Base-by-base conservation (phyloP, 257 asterid genomes). In the Solanum chmielewskii region DNA sequence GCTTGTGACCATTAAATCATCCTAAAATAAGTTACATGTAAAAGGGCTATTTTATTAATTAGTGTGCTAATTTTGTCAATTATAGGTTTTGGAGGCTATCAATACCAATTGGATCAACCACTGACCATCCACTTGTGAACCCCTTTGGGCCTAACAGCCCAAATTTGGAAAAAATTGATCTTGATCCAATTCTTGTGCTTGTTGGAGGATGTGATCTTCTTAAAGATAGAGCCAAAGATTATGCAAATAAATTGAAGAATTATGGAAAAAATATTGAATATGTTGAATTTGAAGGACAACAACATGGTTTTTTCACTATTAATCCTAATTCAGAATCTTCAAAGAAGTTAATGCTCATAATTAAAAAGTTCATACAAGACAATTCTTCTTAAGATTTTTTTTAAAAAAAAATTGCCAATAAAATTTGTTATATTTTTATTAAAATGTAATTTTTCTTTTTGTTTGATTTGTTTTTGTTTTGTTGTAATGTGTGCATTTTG, bases 251-350 rank as follows among this genome's bases (percentile, higher is more conserved):
- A 76, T 88, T 95, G 60, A 92, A 92, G 70, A 33, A 69, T 2
- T 92, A 92, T 93, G 96, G 96, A 4, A 93, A 92, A 87, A 93
- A 88, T 42, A 89, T 93, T 73, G 95, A 93, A 59, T 95, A 91
- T 88, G 93, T 86, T 70, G 97, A 93, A 88, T 93, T 95, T 89
- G 94, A 95, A 91, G 98, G 97, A 60, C 94, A 95, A 64, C 94
- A 93, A 62, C 98, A 95, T 90, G 97, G 97, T 15, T 95, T 95
- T 90, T 95, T 93, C 91, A 93, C 97, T 81, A 88, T 93, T 12
- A 1, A 90, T 86, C 97, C 97, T 18, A 82, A 91, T 64, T 91
- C 98, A 47, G 73, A 89, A 29, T 90, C 94, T 83, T 71, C 96
- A 12, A 87, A 86, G 33, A 83, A 89, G 45, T 85, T 95, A 59